phyloP scores from a whole-genome alignment of 1,139 yeast genomes.

The Dujonia santamariae region DNA sequence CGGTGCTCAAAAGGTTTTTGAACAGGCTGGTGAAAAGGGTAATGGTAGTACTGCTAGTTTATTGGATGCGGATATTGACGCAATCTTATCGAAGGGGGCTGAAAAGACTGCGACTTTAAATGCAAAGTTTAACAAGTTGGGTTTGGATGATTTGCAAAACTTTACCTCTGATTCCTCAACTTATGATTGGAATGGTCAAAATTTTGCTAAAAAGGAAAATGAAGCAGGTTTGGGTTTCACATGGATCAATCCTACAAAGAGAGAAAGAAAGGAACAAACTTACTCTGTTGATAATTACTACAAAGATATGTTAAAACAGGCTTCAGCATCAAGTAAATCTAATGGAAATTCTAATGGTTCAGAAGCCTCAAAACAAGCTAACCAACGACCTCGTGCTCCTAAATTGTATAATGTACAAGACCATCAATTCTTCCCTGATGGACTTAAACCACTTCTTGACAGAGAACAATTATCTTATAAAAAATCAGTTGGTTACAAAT shows the following conservation, averaged over 20 bases:
- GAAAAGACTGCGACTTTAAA: constrained; percentile 75
- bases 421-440: constrained; percentile 81
- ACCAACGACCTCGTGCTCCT: constrained; percentile 58
- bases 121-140: constrained; percentile 77
- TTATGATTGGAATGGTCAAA: constrained; percentile 96
- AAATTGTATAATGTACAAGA: constrained; percentile 73
- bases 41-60: constrained; percentile 28
- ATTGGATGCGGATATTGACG: constrained; percentile 76
- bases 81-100: constrained; percentile 72
- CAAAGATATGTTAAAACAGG: constrained; percentile 63
- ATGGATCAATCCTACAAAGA: constrained; percentile 87
- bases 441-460: constrained; percentile 61
- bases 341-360: constrained; percentile 15
- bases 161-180: constrained; percentile 86
- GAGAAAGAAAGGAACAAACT: constrained; percentile 87
- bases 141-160: constrained; percentile 88
- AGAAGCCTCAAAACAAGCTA: constrained; percentile 36
- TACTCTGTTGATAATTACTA: constrained; percentile 87
- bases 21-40: constrained; percentile 14
- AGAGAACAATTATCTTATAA: constrained; percentile 78
- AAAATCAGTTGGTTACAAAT: constrained; percentile 69
- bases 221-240: constrained; percentile 49
- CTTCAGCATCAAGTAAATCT: constrained; percentile 16
- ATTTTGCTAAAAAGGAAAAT: constrained; percentile 65
- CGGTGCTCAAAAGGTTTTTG: constrained; percentile 83